Conservation (phyloP, 2,329 filamentous ascomycete genomes). For the Orbilia brochopaga region DNA sequence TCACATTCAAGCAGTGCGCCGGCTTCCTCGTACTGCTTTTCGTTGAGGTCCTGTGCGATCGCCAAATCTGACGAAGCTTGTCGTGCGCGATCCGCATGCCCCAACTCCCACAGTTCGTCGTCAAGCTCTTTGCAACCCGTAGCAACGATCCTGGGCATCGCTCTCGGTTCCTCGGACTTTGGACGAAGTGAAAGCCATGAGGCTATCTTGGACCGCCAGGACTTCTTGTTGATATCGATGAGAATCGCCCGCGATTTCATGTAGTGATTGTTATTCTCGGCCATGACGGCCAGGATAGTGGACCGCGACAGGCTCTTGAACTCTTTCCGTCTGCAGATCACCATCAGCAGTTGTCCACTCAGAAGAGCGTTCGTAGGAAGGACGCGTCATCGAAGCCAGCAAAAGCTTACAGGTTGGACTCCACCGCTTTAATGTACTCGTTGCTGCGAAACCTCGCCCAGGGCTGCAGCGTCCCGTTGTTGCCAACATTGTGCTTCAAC, state of each 20-base stretch:
- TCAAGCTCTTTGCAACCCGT: constrained; percentile 59
- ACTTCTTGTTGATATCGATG: constrained; percentile 71
- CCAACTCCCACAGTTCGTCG: constrained; percentile 61
- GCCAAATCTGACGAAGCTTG: constrained; percentile 56
- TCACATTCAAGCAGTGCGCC: constrained; percentile 70
- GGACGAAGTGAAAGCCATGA: constrained; percentile 70
- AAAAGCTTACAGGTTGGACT: constrained; percentile 64
- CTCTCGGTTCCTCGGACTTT: constrained; percentile 33
- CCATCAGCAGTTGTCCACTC: background rate
- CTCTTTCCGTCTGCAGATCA: constrained; percentile 22
- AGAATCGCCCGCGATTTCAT: constrained; percentile 73
- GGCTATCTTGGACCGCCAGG: constrained; percentile 77
- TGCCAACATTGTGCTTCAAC: constrained; percentile 58
- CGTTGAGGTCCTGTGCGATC: constrained; percentile 61
- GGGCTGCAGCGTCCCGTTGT: constrained; percentile 61
- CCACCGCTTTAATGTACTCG: constrained; percentile 73
- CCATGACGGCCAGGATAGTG: constrained; percentile 77
- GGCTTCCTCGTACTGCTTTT: constrained; percentile 61
- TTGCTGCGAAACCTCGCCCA: constrained; percentile 70
- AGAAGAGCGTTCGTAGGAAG: background rate
- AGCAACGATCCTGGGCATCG: constrained; percentile 15
- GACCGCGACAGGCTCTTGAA: constrained; percentile 41
- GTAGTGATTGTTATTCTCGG: constrained; percentile 81
- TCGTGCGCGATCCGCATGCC: constrained; percentile 57
- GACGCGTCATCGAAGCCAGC: too few relatives aligned